Conservation (phyloP, 192 early-diverging fungal genomes). For the Gonapodya sp. region DNA sequence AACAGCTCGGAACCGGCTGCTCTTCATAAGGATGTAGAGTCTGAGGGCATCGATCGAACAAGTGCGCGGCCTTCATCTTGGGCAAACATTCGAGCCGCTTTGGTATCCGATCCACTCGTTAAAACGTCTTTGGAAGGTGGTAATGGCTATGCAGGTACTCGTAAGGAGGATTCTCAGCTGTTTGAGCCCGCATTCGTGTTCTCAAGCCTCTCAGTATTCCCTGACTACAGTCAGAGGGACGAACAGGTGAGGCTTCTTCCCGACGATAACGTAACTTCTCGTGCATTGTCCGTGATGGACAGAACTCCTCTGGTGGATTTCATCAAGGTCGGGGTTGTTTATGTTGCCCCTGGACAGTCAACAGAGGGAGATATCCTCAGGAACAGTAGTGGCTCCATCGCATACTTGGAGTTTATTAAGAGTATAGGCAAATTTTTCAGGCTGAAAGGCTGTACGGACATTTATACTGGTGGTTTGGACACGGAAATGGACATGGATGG, state of each 20-base stretch:
- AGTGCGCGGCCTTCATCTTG: not conserved
- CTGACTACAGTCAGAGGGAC: not conserved
- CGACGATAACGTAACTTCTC: constrained; percentile 60
- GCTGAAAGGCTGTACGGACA: constrained; percentile 52
- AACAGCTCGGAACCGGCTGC: not conserved
- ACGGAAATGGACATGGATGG: constrained; percentile 75
- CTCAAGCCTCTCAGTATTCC: not conserved
- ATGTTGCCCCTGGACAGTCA: constrained; percentile 76
- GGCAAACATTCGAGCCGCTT: not conserved
- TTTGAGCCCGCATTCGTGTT: constrained; percentile 3
- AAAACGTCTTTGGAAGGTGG: not conserved
- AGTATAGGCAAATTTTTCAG: constrained; percentile 66
- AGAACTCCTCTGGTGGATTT: constrained; percentile 76
- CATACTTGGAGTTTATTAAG: constrained; percentile 79
- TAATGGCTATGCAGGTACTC: not conserved
- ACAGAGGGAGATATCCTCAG: constrained; percentile 76
- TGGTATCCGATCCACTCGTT: not conserved
- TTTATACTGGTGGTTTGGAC: constrained; percentile 85
- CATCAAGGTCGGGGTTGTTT: constrained; percentile 92
- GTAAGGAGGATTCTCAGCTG: not conserved
- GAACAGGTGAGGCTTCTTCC: constrained; percentile 37
- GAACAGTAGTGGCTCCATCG: constrained; percentile 76
- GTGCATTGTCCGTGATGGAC: constrained; percentile 77
- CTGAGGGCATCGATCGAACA: too few species aligned
- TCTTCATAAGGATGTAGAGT: not conserved